Evolutionary conservation across 768 basidiomycete genomes (phyloP).

Genomic region (Coprinopsis sp.): DNA sequence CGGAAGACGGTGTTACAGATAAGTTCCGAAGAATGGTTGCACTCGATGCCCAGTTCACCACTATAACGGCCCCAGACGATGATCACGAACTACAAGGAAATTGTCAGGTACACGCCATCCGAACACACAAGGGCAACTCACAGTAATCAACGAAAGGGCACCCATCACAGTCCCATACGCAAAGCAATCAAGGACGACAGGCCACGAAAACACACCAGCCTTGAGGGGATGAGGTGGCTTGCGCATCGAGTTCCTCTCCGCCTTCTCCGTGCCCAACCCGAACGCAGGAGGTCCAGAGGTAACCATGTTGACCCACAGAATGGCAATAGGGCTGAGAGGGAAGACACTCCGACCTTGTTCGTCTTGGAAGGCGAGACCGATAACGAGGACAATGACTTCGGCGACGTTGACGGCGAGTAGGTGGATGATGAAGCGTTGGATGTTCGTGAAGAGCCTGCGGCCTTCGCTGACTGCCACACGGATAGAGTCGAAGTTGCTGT

Average conservation of each 20-base stretch:
- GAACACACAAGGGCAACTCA: constrained; percentile 15
- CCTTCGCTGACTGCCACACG: constrained; percentile 55
- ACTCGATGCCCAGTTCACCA: constrained; percentile 26
- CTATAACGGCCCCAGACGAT: constrained; percentile 32
- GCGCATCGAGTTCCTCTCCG: constrained; percentile 48
- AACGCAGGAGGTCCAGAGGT: constrained; percentile 52
- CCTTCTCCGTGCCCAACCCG: constrained; percentile 49
- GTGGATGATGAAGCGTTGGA: constrained; percentile 52
- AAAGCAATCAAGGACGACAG: constrained; percentile 32
- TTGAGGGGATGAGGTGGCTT: constrained; percentile 36
- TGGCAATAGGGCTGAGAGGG: constrained; percentile 50
- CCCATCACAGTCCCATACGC: constrained; percentile 36
- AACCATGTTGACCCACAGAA: constrained; percentile 48
- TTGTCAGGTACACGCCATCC: not conserved
- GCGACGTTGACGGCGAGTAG: constrained; percentile 50
- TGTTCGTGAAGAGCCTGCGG: constrained; percentile 53
- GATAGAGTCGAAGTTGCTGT: constrained; percentile 55
- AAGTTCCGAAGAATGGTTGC: constrained; percentile 24
- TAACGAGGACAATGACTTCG: constrained; percentile 48
- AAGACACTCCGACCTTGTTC: constrained; percentile 43
- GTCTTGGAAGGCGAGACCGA: constrained; percentile 58
- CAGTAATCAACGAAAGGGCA: constrained; percentile 27
- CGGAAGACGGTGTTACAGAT: constrained; percentile 29
- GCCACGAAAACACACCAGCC: constrained; percentile 35
- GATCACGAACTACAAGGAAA: constrained; percentile 27